These are phyloP conservation scores for Rhypophila decipiens DNA, from an alignment of 495 filamentous ascomycete species.

Conservation along the genomic window DNA sequence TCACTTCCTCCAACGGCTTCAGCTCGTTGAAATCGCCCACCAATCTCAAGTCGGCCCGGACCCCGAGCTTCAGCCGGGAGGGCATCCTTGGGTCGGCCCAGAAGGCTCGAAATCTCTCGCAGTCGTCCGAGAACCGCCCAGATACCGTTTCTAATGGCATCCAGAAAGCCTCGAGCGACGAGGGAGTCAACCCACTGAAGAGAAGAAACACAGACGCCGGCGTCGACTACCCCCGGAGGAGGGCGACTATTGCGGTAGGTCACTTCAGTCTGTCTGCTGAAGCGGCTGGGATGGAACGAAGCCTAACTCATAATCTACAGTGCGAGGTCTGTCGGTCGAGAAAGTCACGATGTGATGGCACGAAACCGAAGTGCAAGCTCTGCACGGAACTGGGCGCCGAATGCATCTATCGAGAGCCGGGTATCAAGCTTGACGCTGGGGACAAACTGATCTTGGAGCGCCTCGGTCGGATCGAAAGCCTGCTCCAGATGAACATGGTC, in stretches of 20 bases:
- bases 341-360: constrained; percentile 81
- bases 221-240: constrained; percentile 61
- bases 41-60: constrained; percentile 38
- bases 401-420: constrained; percentile 77
- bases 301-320: constrained; percentile 37
- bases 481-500: constrained; percentile 61
- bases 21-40: constrained; percentile 46
- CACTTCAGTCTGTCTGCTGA: background rate
- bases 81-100: constrained; percentile 54
- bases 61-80: constrained; percentile 47
- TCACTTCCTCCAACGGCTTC: constrained; percentile 33
- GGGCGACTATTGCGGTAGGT: constrained; percentile 68
- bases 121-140: constrained; percentile 41
- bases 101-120: constrained; percentile 49
- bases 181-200: constrained; percentile 51
- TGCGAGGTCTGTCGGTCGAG: constrained; percentile 81
- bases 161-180: constrained; percentile 42
- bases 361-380: constrained; percentile 73
- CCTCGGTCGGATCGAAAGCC: constrained; percentile 65
- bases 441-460: constrained; percentile 80
- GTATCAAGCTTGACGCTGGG: constrained; percentile 80
- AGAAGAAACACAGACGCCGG: constrained; percentile 60
- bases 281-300: constrained; percentile 1
- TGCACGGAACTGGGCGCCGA: constrained; percentile 77
- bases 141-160: constrained; percentile 36